Conservation (phyloP, 2,329 filamentous ascomycete genomes). For the Domatiomyces catenatus region DNA sequence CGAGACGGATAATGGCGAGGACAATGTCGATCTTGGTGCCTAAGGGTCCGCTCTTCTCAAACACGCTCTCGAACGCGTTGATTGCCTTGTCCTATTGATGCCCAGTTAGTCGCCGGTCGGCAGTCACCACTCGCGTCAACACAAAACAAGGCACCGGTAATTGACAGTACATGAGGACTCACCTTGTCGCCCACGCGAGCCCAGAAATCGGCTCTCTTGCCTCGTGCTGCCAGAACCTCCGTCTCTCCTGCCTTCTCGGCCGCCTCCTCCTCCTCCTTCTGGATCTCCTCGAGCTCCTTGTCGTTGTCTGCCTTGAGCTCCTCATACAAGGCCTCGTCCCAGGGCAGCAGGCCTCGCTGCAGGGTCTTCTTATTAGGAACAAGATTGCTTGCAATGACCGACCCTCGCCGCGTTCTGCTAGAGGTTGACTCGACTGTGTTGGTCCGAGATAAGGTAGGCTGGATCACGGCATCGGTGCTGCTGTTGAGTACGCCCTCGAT, state of each 20-base stretch:
- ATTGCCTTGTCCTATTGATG: slow-evolving; percentile 78
- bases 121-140: slow-evolving; percentile 2
- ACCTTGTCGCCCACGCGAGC: slow-evolving; percentile 94
- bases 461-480: slow-evolving; percentile 47
- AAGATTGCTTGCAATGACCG: slow-evolving; percentile 52
- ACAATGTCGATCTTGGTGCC: slow-evolving; percentile 96
- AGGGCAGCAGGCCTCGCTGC: slow-evolving; percentile 55
- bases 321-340: slow-evolving; percentile 82
- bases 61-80: slow-evolving; percentile 76
- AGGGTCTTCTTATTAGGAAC: slow-evolving; percentile 50
- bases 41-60: slow-evolving; percentile 93
- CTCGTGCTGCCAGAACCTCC: slow-evolving; percentile 79
- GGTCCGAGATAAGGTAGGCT: slow-evolving; percentile 24
- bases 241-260: slow-evolving; percentile 92
- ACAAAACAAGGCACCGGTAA: slow-evolving; percentile 15
- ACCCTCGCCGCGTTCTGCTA: slow-evolving; percentile 43
- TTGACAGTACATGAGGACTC: too few species aligned
- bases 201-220: slow-evolving; percentile 93
- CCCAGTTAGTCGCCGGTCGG: not conserved
- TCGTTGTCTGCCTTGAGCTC: slow-evolving; percentile 63
- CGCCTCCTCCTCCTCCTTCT: slow-evolving; percentile 85
- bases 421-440: slow-evolving; percentile 26
- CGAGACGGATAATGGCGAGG: slow-evolving; percentile 87
- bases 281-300: slow-evolving; percentile 56
- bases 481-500: slow-evolving; percentile 64